Conservation (phyloP, 2,329 filamentous ascomycete genomes). For the Ophiostoma sp. region DNA sequence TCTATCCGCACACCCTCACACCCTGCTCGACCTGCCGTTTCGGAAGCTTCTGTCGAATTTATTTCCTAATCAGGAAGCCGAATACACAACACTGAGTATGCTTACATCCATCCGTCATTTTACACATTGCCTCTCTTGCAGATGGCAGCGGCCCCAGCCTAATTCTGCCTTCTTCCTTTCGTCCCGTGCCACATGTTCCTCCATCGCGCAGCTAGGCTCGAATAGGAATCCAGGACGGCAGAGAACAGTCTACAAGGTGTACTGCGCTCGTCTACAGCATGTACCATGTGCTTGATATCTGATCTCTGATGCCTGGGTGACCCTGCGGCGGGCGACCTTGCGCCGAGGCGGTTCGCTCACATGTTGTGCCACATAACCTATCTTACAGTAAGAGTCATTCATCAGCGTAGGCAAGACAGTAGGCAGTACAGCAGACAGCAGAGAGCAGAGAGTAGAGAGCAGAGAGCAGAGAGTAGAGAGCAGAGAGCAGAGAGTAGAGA, state of each 20-base stretch:
- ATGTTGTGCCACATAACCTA: no score
- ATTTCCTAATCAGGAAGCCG: slow-evolving; percentile 1
- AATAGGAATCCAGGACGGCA: not conserved
- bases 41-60: not conserved
- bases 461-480: no score
- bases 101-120: not conserved
- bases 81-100: not conserved
- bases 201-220: not conserved
- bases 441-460: no score
- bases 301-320: not conserved
- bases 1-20: slow-evolving; percentile 6
- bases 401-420: no score
- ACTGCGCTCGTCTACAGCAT: no score
- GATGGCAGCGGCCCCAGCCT: not conserved
- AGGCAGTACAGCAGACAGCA: no score
- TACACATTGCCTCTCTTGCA: no score
- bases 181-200: not conserved
- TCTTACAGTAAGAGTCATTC: no score
- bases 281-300: not conserved
- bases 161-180: not conserved
- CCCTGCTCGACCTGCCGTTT: not conserved
- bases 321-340: no score
- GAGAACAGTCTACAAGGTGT: no score
- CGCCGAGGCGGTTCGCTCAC: no score
- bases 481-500: no score